Conservation (phyloP, 1,284 basidiomycete genomes). For the Tilletia indica region DNA sequence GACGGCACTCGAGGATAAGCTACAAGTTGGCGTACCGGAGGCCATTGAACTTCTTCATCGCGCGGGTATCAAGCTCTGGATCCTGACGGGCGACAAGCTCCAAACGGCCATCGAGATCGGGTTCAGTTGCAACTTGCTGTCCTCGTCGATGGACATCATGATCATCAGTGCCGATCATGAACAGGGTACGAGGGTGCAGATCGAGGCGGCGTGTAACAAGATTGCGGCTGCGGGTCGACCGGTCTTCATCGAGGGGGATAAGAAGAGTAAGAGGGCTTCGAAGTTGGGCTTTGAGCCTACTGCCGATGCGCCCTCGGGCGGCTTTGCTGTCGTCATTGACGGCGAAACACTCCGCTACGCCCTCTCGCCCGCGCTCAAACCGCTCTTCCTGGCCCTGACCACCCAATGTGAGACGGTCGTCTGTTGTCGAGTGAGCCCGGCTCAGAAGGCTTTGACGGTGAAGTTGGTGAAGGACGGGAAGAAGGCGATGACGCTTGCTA, state of each 20-base stretch:
- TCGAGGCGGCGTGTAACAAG: constrained; percentile 91
- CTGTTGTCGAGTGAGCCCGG: constrained; percentile 92
- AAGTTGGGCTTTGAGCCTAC: constrained; percentile 36
- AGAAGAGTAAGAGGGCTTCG: constrained; percentile 27
- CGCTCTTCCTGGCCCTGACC: constrained; percentile 82
- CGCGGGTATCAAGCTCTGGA: constrained; percentile 97
- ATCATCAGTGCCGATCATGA: constrained; percentile 82
- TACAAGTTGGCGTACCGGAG: constrained; percentile 94
- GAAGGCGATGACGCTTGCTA: constrained; percentile 92
- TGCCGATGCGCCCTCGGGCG: constrained; percentile 48
- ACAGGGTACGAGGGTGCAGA: constrained; percentile 75
- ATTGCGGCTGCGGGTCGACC: constrained; percentile 75
- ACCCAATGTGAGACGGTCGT: constrained; percentile 96
- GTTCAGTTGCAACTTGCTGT: constrained; percentile 41
- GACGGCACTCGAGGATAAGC: constrained; percentile 92
- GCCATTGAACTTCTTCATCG: constrained; percentile 86
- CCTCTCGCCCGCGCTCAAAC: constrained; percentile 73
- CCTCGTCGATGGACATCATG: constrained; percentile 72
- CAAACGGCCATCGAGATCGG: constrained; percentile 97
- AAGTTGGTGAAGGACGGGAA: constrained; percentile 91
- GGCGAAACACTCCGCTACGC: constrained; percentile 87
- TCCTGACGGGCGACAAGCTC: constrained; percentile 90
- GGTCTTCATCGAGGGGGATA: constrained; percentile 55
- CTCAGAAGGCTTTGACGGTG: constrained; percentile 93
- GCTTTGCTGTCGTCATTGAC: constrained; percentile 93